Evolutionary conservation across 495 filamentous ascomycete species (phyloP).

Genomic region (Aspergillus ellipticus): DNA sequence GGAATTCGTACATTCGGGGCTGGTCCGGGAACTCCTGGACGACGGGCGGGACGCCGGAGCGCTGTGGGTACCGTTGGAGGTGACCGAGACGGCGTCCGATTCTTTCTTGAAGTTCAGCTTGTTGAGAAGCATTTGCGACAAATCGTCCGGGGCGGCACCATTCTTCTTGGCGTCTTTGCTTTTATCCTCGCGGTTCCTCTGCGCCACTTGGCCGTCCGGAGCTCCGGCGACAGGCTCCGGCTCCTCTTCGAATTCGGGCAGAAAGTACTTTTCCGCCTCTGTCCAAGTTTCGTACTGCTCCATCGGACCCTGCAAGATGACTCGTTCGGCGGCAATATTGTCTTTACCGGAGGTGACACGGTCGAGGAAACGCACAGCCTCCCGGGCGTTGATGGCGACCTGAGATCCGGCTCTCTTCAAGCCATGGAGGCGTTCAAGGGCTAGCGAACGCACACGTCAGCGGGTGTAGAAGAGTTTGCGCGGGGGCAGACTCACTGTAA

Average conservation of each 20-base stretch:
- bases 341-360: conserved; percentile 55
- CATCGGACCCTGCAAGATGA: conserved; percentile 53
- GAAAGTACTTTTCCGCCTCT: conserved; percentile 59
- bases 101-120: conserved; percentile 52
- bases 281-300: conserved; percentile 58
- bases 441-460: conserved; percentile 31
- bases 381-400: conserved; percentile 57
- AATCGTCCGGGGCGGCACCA: conserved; percentile 27
- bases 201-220: conserved; percentile 15
- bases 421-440: conserved; percentile 53
- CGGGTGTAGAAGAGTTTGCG: conserved; percentile 7
- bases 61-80: conserved; percentile 47
- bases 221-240: conserved; percentile 24
- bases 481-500: conserved; percentile 50
- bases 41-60: conserved; percentile 43
- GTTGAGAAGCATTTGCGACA: conserved; percentile 50
- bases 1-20: conserved; percentile 42
- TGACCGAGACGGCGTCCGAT: conserved; percentile 43
- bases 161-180: conserved; percentile 15
- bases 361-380: conserved; percentile 64
- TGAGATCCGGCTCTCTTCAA: conserved; percentile 55
- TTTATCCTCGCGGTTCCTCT: conserved; percentile 16
- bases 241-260: conserved; percentile 51
- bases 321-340: conserved; percentile 42
- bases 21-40: conserved; percentile 49